Percentiles rank a stretch among this genome's conserved stretches.
phyloP scores from a whole-genome alignment of 1,284 basidiomycete genomes.

The Cutaneotrichosporon cutaneum region DNA sequence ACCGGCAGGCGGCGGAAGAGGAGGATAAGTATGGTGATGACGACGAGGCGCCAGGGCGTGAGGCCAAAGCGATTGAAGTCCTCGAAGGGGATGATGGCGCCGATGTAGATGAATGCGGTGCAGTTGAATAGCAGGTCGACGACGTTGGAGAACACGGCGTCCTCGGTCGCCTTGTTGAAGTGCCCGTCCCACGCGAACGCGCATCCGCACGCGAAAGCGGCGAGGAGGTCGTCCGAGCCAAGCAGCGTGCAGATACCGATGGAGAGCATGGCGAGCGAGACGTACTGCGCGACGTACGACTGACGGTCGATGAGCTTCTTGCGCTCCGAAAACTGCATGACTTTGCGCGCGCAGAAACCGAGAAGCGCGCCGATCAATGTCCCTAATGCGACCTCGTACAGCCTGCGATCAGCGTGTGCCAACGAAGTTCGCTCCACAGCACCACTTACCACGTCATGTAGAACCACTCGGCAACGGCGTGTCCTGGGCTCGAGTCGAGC shows the following conservation, averaged over 20 bases:
- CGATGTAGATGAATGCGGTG: conserved; percentile 86
- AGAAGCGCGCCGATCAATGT: conserved; percentile 74
- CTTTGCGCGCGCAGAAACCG: conserved; percentile 79
- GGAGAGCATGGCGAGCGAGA: conserved; percentile 76
- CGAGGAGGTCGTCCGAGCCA: conserved; percentile 90
- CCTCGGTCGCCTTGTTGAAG: conserved; percentile 94
- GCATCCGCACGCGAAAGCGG: conserved; percentile 91
- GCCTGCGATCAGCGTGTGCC: conserved; percentile 3
- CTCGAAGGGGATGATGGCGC: conserved; percentile 90
- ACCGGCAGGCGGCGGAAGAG: conserved; percentile 77
- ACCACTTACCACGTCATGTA: conserved; percentile 65
- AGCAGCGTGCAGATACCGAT: conserved; percentile 78
- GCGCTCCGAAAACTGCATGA: conserved; percentile 93
- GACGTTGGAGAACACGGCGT: conserved; percentile 91
- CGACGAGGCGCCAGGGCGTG: conserved; percentile 75
- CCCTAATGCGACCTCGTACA: conserved; percentile 79
- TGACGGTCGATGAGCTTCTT: conserved; percentile 91
- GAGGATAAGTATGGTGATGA: conserved; percentile 75
- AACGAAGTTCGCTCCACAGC: not conserved
- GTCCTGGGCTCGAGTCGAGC: conserved; percentile 64
- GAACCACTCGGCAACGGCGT: conserved; percentile 67
- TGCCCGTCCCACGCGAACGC: conserved; percentile 91
- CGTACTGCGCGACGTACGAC: conserved; percentile 86
- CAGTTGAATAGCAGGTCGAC: conserved; percentile 85
- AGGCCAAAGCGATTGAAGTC: conserved; percentile 68